Evolutionary conservation across 2,329 filamentous ascomycete genomes (phyloP), one percentile per base, ranked within the genome.

Genomic region (Cercospora sp.): DNA sequence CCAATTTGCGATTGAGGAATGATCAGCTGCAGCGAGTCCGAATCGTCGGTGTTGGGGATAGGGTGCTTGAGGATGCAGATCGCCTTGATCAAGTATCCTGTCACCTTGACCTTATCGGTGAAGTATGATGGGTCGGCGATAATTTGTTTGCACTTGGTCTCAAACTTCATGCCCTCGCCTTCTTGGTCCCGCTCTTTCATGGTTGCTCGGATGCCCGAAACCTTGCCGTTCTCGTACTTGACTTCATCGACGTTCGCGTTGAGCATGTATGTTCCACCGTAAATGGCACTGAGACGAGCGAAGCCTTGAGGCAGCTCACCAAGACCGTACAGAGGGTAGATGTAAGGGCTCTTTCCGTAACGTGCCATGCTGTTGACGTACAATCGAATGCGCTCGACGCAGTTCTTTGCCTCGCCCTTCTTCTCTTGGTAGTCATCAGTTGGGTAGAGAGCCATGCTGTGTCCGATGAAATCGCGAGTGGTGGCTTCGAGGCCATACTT

Each of bases 191-290:
- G 88, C 79, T 92, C 92, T 79, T 89, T 90, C 94, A 98, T 98
- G 75, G 95, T 97, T 61, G 95, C 95, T 85, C 96, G 96, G 84
- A 99, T 98, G 66, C 95, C 95, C 16, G 89, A 87, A n/a, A 94
- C 92, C 86, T 96, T 97, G 78, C 87, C 88, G 65, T 85, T 92
- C 30, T 75, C 75, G 79, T 95, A 96, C 69, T 91, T 81, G 73
- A 99, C 84, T 84, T 99, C 95, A 72, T 98, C 91, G 65, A 99
- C 87, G 74, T 89, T 89, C 74, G 95, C 96, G 86, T 98, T 98
- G 77, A 99, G 90, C 94, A 99, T 99, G 84, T 99, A 99, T 61
- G 95, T 99, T 75, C 95, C 95, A 72, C 95, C 95, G 79, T 99
- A 98, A 82, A 99, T 98, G 80, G 95, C 95, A 48, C 94, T 97